These are phyloP conservation scores for Gnetum montanum DNA, from an alignment of 75 land plant genomes.

Conservation along the genomic window DNA sequence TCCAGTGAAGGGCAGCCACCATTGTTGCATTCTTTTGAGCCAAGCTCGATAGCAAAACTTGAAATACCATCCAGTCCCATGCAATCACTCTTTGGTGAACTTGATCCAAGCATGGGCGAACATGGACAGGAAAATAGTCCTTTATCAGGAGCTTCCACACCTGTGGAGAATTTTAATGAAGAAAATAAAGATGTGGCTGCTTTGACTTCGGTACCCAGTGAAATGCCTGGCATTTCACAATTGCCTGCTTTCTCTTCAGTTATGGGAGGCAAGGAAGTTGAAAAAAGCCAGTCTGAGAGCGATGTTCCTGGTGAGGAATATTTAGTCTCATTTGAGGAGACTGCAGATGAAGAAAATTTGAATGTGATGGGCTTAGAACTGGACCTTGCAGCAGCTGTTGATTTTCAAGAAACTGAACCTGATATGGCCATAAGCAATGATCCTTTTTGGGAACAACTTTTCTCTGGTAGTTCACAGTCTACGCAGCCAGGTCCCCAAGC, in stretches of 20 bases:
- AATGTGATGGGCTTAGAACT: conserved; percentile 11
- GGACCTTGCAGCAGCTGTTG: conserved; percentile 1
- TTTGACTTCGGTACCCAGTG: not conserved
- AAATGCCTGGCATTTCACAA: not conserved
- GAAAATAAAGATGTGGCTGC: conserved; percentile 3
- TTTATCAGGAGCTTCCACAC: not conserved
- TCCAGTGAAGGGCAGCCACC: conserved; percentile 3
- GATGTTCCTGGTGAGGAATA: conserved; percentile 4
- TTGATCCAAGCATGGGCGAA: not conserved
- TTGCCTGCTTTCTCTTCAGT: not conserved
- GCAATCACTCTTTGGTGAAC: conserved; percentile 8
- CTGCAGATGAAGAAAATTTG: conserved; percentile 4
- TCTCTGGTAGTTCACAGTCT: not conserved
- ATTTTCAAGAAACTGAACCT: conserved; percentile 12
- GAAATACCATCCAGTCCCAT: conserved; percentile 1
- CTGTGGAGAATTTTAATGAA: conserved; percentile 1
- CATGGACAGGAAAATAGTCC: conserved; percentile 4
- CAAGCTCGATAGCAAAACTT: conserved; percentile 4
- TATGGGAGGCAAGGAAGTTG: conserved; percentile 10
- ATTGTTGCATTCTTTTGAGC: not conserved
- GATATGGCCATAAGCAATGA: conserved; percentile 16
- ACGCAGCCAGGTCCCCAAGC: not conserved
- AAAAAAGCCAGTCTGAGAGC: not conserved
- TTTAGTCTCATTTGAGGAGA: conserved; percentile 21
- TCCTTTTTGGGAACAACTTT: conserved; percentile 41